Evolutionary conservation across 2,329 filamentous ascomycete species (phyloP).

Genomic region (Pseudonectria foliicola): DNA sequence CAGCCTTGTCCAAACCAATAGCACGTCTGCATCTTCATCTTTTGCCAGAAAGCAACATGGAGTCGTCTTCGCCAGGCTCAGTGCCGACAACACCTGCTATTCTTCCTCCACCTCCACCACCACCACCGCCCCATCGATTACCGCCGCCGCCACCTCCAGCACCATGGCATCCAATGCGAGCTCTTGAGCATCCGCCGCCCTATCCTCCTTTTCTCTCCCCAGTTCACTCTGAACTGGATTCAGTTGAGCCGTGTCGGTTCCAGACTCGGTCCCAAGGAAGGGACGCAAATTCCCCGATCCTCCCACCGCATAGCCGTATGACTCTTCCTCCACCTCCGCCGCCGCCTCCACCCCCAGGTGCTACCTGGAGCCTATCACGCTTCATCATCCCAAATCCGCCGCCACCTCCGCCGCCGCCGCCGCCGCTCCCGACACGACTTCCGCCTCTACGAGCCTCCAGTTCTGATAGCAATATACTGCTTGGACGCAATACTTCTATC

Average conservation of each 20-base stretch:
- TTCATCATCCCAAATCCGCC: neutral
- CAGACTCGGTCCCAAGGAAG: no score
- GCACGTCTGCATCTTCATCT: no score
- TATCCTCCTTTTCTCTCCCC: no score
- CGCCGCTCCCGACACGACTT: constrained; percentile 1
- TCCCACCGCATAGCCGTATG: neutral
- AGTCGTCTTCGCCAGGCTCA: no score
- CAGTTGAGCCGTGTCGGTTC: no score
- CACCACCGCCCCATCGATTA: constrained; percentile 1
- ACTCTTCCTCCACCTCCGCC: neutral
- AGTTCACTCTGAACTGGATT: no score
- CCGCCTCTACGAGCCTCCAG: neutral
- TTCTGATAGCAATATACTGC: no score
- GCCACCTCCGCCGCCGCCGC: constrained; percentile 5
- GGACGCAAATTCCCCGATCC: no score
- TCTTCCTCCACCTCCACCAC: neutral
- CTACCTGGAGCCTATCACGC: constrained; percentile 4
- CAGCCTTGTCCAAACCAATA: no score
- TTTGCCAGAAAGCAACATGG: neutral
- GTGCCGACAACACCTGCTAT: neutral
- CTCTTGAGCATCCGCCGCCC: no score
- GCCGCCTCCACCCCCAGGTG: neutral
- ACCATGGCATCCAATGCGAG: no score
- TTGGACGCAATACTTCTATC: no score
- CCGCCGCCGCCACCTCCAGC: neutral